phyloP scores from a whole-genome alignment of 163 green algal species.

The Chlamydomonas reinhardtii region DNA sequence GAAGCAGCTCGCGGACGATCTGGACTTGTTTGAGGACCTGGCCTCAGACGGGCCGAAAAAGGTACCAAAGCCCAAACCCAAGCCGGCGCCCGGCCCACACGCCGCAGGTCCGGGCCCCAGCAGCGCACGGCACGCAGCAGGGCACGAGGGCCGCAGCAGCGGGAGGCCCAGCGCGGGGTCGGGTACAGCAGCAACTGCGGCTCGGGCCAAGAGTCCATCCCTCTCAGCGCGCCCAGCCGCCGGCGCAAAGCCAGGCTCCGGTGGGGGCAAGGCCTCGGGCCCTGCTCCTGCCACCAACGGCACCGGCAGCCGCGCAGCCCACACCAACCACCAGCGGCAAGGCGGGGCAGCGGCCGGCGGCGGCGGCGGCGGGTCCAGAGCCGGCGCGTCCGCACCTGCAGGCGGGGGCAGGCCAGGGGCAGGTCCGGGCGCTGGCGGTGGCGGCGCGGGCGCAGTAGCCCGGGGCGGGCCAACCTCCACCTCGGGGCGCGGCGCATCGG shows the following conservation, averaged over 20 bases:
- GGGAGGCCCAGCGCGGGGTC: not conserved
- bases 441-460: too few relatives aligned
- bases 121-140: not conserved
- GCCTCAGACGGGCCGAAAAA: constrained; percentile 35
- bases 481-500: not conserved
- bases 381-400: not conserved
- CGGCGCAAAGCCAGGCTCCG: not conserved
- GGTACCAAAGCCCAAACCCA: constrained; percentile 11
- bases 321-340: constrained; percentile 50
- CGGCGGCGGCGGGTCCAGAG: not conserved
- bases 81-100: not conserved
- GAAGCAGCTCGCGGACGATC: constrained; percentile 34
- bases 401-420: not conserved
- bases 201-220: too few relatives aligned
- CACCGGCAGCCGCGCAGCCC: not conserved
- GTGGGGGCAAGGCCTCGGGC: not conserved
- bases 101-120: constrained; percentile 13
- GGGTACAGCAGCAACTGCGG: too few relatives aligned
- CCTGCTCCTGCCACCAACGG: not conserved
- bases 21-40: constrained; percentile 57
- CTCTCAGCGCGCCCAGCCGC: too few relatives aligned
- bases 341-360: not conserved
- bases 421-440: too few relatives aligned
- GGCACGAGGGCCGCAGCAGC: not conserved
- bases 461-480: too few relatives aligned